Evolutionary conservation across 306 rosid species (phyloP).

Genomic region (Sesbania bispinosa): DNA sequence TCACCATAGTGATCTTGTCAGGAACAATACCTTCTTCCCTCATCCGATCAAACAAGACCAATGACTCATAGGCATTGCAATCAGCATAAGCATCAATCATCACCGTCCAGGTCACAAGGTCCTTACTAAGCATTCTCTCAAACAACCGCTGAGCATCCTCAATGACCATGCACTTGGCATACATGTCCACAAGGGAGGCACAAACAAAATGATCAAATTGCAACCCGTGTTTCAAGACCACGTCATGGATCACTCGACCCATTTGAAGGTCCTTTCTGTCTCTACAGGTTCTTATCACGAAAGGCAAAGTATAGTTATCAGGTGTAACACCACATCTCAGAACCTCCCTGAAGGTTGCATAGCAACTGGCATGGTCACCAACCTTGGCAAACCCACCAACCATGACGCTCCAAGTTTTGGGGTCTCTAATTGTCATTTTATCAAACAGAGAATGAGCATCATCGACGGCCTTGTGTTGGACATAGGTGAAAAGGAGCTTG

Average conservation of each 20-base stretch:
- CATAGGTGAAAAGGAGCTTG: slow-evolving; percentile 61
- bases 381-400: slow-evolving; percentile 63
- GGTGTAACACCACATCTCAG: slow-evolving; percentile 37
- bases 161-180: slow-evolving; percentile 48
- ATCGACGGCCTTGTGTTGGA: slow-evolving; percentile 36
- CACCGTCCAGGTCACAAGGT: slow-evolving; percentile 70
- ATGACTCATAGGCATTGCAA: slow-evolving; percentile 48
- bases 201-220: slow-evolving; percentile 50
- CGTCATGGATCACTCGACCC: slow-evolving; percentile 52
- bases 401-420: slow-evolving; percentile 63
- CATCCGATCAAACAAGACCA: slow-evolving; percentile 73
- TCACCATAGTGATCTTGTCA: slow-evolving; percentile 69
- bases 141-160: slow-evolving; percentile 56
- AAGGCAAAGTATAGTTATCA: slow-evolving; percentile 67
- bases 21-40: slow-evolving; percentile 57
- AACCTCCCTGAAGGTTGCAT: slow-evolving; percentile 58
- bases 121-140: slow-evolving; percentile 53
- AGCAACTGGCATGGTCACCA: slow-evolving; percentile 48
- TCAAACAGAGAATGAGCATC: slow-evolving; percentile 53
- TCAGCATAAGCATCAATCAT: slow-evolving; percentile 67
- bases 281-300: slow-evolving; percentile 57
- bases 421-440: slow-evolving; percentile 43
- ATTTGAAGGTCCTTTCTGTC: slow-evolving; percentile 45
- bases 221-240: slow-evolving; percentile 54
- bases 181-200: slow-evolving; percentile 68